Evolutionary conservation across 2,329 filamentous ascomycete genomes (phyloP).

Genomic region (Cryphonectria carpinicola): DNA sequence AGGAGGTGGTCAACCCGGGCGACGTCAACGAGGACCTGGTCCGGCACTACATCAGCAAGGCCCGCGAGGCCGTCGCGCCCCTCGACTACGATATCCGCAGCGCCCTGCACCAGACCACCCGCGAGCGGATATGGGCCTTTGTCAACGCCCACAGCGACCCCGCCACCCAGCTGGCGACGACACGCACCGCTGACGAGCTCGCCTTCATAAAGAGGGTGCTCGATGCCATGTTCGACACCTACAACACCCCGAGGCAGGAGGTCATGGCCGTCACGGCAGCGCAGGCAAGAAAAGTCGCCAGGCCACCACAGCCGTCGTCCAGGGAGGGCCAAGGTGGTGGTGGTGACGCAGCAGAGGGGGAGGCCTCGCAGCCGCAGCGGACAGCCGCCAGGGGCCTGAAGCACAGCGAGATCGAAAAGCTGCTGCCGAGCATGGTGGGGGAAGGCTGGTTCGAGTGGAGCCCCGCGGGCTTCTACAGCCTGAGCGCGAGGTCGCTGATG

Average conservation of each 20-base stretch:
- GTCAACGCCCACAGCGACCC: constrained; percentile 88
- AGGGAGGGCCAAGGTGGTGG: constrained; percentile 40
- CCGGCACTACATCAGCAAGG: constrained; percentile 67
- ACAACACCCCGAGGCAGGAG: constrained; percentile 81
- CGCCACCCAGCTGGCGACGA: constrained; percentile 84
- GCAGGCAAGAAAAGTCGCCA: constrained; percentile 73
- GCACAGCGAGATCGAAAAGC: constrained; percentile 74
- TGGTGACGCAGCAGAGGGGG: constrained; percentile 40
- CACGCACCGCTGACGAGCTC: constrained; percentile 80
- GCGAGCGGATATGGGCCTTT: constrained; percentile 75
- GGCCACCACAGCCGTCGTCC: constrained; percentile 54
- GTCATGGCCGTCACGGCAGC: constrained; percentile 80
- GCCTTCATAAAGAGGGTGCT: constrained; percentile 86
- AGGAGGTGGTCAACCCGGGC: constrained; percentile 52
- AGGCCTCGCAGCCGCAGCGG: constrained; percentile 39
- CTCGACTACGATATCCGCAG: constrained; percentile 89
- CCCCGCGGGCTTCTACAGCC: constrained; percentile 69
- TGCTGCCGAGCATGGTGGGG: constrained; percentile 70
- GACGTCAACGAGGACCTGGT: constrained; percentile 73
- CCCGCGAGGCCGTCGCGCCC: constrained; percentile 73
- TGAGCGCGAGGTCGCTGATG: constrained; percentile 78
- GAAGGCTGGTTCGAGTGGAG: constrained; percentile 88
- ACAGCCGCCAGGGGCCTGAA: constrained; percentile 64
- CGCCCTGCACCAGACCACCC: constrained; percentile 68
- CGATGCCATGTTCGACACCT: constrained; percentile 88